Percentiles rank a stretch among this genome's conserved stretches.
These are phyloP conservation scores for Colletotrichum cereale DNA, from an alignment of 2,329 filamentous ascomycete species.

Conservation along the genomic window DNA sequence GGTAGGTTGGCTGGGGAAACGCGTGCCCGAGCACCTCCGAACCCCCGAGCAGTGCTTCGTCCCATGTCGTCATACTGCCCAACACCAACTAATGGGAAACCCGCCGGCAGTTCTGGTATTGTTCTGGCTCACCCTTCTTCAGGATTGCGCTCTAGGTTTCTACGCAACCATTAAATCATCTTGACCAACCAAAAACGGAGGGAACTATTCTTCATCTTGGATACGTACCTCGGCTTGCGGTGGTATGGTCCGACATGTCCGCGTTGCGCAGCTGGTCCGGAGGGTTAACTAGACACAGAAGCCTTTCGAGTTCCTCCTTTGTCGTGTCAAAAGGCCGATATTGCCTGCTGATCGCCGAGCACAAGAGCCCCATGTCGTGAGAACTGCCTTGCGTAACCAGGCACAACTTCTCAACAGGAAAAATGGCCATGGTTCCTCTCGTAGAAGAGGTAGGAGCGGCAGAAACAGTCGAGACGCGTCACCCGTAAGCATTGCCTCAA, in stretches of 20 bases:
- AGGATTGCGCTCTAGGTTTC: background rate
- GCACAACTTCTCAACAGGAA: background rate
- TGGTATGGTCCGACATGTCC: background rate
- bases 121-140: background rate
- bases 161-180: slow-evolving; percentile 15
- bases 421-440: background rate
- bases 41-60: slow-evolving; percentile 18
- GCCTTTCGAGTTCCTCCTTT: background rate
- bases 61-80: slow-evolving; percentile 28
- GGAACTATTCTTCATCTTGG: background rate
- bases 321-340: background rate
- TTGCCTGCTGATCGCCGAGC: background rate
- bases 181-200: background rate
- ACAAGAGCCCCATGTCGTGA: slow-evolving; percentile 4
- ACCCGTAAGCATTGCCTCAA: slow-evolving; percentile 24
- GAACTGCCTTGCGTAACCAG: background rate
- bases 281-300: background rate
- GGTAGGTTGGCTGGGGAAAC: background rate
- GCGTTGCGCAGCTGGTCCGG: background rate
- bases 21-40: slow-evolving; percentile 22
- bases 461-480: background rate
- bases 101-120: background rate
- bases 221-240: background rate
- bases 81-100: background rate
- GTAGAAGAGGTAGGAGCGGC: background rate